phyloP scores from a whole-genome alignment of 495 filamentous ascomycete species.

The Parathielavia appendiculata region DNA sequence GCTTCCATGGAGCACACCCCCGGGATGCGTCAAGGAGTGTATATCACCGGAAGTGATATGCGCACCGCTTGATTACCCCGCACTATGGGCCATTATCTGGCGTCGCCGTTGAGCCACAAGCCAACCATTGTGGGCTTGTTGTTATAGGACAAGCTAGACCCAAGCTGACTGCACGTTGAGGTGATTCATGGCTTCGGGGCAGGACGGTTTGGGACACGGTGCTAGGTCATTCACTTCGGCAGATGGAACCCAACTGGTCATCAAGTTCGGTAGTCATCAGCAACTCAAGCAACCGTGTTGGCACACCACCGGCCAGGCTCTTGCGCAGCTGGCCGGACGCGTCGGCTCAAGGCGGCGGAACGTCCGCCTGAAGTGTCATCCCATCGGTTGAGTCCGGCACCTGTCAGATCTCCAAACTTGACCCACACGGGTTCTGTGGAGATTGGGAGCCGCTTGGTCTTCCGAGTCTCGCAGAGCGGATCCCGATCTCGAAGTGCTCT shows the following conservation, averaged over 20 bases:
- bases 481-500: slow-evolving; percentile 21
- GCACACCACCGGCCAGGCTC: background rate
- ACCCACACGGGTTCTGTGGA: slow-evolving; percentile 16
- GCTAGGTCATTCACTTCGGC: slow-evolving; percentile 1
- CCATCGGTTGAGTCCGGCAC: slow-evolving; percentile 24
- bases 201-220: background rate
- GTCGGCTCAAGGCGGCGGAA: slow-evolving; percentile 21
- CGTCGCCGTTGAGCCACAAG: slow-evolving; percentile 15
- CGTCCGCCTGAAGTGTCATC: slow-evolving; percentile 24
- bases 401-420: slow-evolving; percentile 28
- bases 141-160: slow-evolving; percentile 4
- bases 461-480: slow-evolving; percentile 18
- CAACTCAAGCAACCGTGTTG: background rate
- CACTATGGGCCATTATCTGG: slow-evolving; percentile 27
- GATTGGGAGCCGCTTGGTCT: slow-evolving; percentile 25
- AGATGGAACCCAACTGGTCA: background rate
- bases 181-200: background rate
- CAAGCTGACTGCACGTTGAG: background rate
- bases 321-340: background rate
- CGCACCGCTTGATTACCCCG: slow-evolving; percentile 25
- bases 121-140: background rate
- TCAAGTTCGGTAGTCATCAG: no score
- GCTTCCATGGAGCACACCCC: no score
- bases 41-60: slow-evolving; percentile 29
- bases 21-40: slow-evolving; percentile 12